phyloP scores from a whole-genome alignment of 1,284 basidiomycete genomes.

The Ganoderma sinense region DNA sequence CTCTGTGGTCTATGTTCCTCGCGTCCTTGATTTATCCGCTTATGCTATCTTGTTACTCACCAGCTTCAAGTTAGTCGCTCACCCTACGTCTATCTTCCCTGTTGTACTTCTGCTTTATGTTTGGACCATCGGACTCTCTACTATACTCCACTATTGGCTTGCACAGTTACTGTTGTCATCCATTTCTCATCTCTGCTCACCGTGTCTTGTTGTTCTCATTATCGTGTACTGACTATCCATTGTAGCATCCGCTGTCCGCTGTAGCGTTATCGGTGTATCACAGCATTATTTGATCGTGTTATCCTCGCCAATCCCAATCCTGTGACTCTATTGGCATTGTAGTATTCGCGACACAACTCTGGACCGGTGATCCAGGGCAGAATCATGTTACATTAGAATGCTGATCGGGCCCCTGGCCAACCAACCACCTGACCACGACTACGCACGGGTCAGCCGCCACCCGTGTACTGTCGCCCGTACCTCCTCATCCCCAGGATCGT shows the following conservation, averaged over 20 bases:
- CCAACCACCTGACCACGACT: no score
- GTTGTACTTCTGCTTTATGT: background rate
- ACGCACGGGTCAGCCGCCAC: slow-evolving; percentile 60
- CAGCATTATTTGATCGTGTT: background rate
- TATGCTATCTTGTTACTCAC: background rate
- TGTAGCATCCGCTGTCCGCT: background rate
- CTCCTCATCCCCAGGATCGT: slow-evolving; percentile 81
- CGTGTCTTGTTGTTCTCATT: background rate
- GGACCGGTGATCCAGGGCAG: background rate
- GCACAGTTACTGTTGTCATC: background rate
- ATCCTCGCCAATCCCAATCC: no score
- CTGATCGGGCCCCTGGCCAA: background rate
- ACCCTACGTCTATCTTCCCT: background rate
- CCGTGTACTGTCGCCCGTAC: slow-evolving; percentile 81
- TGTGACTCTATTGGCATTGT: no score
- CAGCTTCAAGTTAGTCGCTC: no score
- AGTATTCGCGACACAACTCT: background rate
- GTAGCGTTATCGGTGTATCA: background rate
- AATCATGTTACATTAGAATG: no score
- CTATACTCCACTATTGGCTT: background rate
- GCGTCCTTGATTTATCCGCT: background rate
- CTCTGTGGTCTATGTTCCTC: background rate
- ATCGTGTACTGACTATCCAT: background rate
- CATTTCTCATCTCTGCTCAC: background rate
- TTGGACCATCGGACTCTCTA: background rate